Conservation (phyloP, 768 basidiomycete genomes). For the Mycena epipterygia region DNA sequence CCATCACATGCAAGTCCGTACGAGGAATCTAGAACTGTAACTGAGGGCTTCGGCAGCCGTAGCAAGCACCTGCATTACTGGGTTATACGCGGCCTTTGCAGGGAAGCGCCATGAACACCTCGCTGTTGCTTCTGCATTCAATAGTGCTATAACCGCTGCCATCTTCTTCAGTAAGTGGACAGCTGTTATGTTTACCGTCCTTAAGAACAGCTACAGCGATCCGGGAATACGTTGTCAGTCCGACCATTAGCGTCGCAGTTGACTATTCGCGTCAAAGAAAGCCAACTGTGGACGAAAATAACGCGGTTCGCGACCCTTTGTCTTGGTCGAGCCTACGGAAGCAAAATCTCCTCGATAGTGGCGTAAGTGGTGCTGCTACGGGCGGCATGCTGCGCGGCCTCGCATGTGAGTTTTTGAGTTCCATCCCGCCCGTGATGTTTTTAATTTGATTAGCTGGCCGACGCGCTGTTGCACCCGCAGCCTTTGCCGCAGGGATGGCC, state of each 20-base stretch:
- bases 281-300: constrained; percentile 41
- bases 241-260: constrained; percentile 62
- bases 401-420: constrained; percentile 64
- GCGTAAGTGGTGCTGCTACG: constrained; percentile 77
- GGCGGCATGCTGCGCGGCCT: constrained; percentile 71
- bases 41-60: constrained; percentile 60
- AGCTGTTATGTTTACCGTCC: neutral
- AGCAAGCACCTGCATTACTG: constrained; percentile 65
- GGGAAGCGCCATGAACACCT: constrained; percentile 62
- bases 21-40: constrained; percentile 41
- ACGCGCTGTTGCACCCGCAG: constrained; percentile 69
- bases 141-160: constrained; percentile 78
- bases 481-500: constrained; percentile 68
- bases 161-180: constrained; percentile 81
- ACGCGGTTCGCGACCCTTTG: constrained; percentile 39
- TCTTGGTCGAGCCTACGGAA: constrained; percentile 69
- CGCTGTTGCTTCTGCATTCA: constrained; percentile 74
- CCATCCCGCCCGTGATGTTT: constrained; percentile 14
- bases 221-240: constrained; percentile 83
- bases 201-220: constrained; percentile 61
- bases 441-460: constrained; percentile 67
- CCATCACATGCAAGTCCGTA: constrained; percentile 87
- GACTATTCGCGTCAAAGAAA: constrained; percentile 61
- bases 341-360: constrained; percentile 76
- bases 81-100: constrained; percentile 59